Base-by-base conservation (phyloP, 1,284 basidiomycete genomes). In the Cryptococcus sp. region DNA sequence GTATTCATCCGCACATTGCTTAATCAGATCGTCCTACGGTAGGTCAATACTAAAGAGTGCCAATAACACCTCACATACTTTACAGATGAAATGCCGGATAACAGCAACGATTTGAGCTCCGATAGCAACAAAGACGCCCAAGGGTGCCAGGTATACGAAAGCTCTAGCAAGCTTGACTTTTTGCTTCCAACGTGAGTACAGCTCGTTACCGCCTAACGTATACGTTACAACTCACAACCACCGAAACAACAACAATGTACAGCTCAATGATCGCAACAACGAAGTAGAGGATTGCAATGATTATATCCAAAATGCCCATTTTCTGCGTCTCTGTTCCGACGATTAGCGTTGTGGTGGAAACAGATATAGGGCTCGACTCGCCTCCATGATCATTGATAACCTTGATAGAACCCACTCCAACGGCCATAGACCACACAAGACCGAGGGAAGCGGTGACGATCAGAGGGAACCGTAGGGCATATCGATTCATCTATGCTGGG, bases 61-160 rank as follows among this genome's bases (percentile, higher is more conserved):
- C 23, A 31, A 46, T 23, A 8, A 11, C 44, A 13, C 38, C 30
- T 23, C 23, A 49, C 60, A 52, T 36, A 68, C 84, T 82, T 90
- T 87, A 67, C 82, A 79, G 1, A 78, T 75, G 71, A 88, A 89
- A 66, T 90, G 88, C 1, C 82, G 74, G 5, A 88, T 72, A 6
- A 84, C 77, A 14, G 81, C 77, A 51, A 87, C 65, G 52, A 88
- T 73, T 5, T 82, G 83, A 1, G 81, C 76, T 0, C 73, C 85
- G 8, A 82, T 64, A 31, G 86, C 79, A 0, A 85, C 64, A 37
- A 85, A 63, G 23, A 82, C 74, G 5, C 81, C 81, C 4, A 83
- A 61, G 5, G 81, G 75, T 3, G 83, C 83, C 23, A 83, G 63
- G 49, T 82, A 78, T 0, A 83, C 79, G 64, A 86, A 86, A 3